Base-by-base conservation (phyloP, 1,139 yeast species). In the Candida buenavistaensis region DNA sequence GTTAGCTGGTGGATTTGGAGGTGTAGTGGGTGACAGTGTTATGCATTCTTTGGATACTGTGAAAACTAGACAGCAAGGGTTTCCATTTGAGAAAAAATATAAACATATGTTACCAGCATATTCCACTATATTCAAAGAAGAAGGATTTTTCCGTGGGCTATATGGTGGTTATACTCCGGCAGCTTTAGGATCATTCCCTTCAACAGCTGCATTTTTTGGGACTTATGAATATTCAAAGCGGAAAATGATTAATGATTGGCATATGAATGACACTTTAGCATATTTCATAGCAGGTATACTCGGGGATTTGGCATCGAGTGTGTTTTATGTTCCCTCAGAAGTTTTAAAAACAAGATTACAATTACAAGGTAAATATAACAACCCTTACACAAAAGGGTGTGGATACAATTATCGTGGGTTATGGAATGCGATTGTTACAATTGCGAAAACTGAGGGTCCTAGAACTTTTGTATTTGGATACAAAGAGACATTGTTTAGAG, bases 31-130 rank as follows among this genome's bases (percentile, higher is more conserved):
- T 11, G 98, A 92, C 53, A 75, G 95, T 2, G 67, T 80, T 31
- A 92, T 92, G 97, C 97, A 92, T 59, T 90, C 97, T 1, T 64
- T 92, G 29, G 98, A 92, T 54, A 92, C 98, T 0, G 96, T 94
- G 26, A 92, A 92, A 58, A 92, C 98, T 2, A 72, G 98, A 47
- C 98, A 92, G 57, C 98, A 92, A 55, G 97, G 96, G 17, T 87
- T 95, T 5, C 82, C 88, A 14, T 68, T 72, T 44, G 77, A 77
- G 20, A 47, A 64, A 6, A 85, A 85, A 57, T 90, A 92, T 59
- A 72, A 67, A 45, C 76, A 73, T 47, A 69, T 87, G 71, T 56
- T 72, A 13, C 73, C 80, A 5, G 96, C 97, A 0, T 87, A 84
- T 51, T 47, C 64, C 26, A 81, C 92, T 0, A 83, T 92, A 15